Evolutionary conservation across 1,284 basidiomycete species (phyloP).

Genomic region (Amylostereum chailletii): DNA sequence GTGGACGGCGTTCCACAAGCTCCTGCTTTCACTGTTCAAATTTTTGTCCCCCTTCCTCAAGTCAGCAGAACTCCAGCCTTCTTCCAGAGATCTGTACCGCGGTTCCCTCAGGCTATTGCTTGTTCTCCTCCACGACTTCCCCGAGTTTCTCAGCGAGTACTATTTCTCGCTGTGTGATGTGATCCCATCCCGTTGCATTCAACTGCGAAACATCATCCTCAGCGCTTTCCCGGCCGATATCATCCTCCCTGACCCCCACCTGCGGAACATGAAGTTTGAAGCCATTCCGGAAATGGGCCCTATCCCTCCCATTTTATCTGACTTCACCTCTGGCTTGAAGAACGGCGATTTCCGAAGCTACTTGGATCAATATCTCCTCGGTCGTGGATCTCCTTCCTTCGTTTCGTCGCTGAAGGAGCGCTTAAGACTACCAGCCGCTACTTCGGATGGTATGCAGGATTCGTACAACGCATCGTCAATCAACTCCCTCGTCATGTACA

Average conservation of each 20-base stretch:
- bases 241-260: slow-evolving; percentile 82
- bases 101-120: slow-evolving; percentile 90
- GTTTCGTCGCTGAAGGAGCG: slow-evolving; percentile 78
- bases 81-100: slow-evolving; percentile 86
- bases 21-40: slow-evolving; percentile 87
- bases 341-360: slow-evolving; percentile 68
- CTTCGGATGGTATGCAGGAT: slow-evolving; percentile 45
- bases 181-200: slow-evolving; percentile 89
- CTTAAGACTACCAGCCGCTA: slow-evolving; percentile 44
- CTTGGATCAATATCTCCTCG: slow-evolving; percentile 79
- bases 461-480: slow-evolving; percentile 85
- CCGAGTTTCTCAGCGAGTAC: slow-evolving; percentile 95
- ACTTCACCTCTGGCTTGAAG: slow-evolving; percentile 79
- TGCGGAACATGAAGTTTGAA: slow-evolving; percentile 65
- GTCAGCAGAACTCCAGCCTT: slow-evolving; percentile 69
- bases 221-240: slow-evolving; percentile 91
- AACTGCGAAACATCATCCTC: slow-evolving; percentile 94
- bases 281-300: slow-evolving; percentile 81
- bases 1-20: slow-evolving; percentile 93
- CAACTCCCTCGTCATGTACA: slow-evolving; percentile 92
- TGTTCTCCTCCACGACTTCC: slow-evolving; percentile 97
- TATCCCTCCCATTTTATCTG: slow-evolving; percentile 85
- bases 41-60: slow-evolving; percentile 91
- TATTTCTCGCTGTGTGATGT: slow-evolving; percentile 93
- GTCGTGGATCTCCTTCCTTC: slow-evolving; percentile 58